Conservation (phyloP, 2,329 filamentous ascomycete genomes). For the Alternaria incomplexa region DNA sequence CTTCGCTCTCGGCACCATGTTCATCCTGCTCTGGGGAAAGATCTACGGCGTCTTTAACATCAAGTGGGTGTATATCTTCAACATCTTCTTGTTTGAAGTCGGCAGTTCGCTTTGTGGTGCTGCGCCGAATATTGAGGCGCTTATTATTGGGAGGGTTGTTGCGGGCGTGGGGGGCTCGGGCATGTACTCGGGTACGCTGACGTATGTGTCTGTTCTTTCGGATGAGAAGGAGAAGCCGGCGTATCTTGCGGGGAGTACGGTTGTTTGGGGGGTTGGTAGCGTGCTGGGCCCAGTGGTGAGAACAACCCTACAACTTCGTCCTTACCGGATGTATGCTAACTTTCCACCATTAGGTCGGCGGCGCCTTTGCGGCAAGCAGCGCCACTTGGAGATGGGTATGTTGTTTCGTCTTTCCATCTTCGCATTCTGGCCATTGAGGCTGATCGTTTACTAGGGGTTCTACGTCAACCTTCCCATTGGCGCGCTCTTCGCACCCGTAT, state of each 20-base stretch:
- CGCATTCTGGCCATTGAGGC: neutral
- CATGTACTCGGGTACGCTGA: slow-evolving; percentile 45
- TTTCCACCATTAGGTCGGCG: slow-evolving; percentile 25
- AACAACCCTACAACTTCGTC: neutral
- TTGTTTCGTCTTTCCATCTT: neutral
- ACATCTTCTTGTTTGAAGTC: slow-evolving; percentile 30
- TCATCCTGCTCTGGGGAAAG: slow-evolving; percentile 35
- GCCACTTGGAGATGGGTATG: slow-evolving; percentile 41
- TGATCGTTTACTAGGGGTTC: neutral
- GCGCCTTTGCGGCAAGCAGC: slow-evolving; percentile 28
- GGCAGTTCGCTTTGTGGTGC: slow-evolving; percentile 44
- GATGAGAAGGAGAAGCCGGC: slow-evolving; percentile 36
- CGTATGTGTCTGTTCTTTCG: slow-evolving; percentile 3
- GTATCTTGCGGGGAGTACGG: slow-evolving; percentile 36
- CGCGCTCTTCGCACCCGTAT: neutral
- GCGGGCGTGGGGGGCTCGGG: slow-evolving; percentile 55
- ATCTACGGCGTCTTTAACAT: slow-evolving; percentile 53
- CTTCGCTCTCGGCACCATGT: slow-evolving; percentile 34
- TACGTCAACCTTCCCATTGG: slow-evolving; percentile 2
- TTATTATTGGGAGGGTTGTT: slow-evolving; percentile 53
- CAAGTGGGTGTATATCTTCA: slow-evolving; percentile 47
- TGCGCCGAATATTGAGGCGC: slow-evolving; percentile 36
- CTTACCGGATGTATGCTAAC: neutral
- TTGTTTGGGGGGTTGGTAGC: slow-evolving; percentile 54
- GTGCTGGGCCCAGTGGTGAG: slow-evolving; percentile 34